A percentile compares a stretch with the other conserved stretches of the same genome.
Conservation (phyloP, 768 basidiomycete genomes). For the Trametes elegans region DNA sequence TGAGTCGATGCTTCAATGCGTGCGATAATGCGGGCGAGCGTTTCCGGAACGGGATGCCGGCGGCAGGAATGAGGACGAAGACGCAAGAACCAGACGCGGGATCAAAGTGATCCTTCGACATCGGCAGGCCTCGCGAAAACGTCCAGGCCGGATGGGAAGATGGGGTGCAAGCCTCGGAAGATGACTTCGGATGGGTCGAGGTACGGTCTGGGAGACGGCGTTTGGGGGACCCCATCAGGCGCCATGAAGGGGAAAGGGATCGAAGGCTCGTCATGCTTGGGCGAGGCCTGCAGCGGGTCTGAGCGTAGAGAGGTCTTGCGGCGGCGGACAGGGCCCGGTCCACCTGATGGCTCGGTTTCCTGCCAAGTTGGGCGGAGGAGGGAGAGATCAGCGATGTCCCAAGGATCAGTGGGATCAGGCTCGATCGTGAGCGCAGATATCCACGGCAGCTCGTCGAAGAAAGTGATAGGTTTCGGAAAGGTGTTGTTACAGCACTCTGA, state of each 20-base stretch:
- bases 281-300: conserved; percentile 38
- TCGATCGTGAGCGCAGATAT: conserved; percentile 54
- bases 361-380: conserved; percentile 38
- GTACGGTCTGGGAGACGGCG: conserved; percentile 12
- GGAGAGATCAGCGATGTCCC: conserved; percentile 67
- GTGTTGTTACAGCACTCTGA: conserved; percentile 40
- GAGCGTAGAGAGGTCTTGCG: conserved; percentile 53
- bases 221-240: conserved; percentile 14
- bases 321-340: conserved; percentile 56
- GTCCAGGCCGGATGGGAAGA: conserved; percentile 16
- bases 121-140: conserved; percentile 13
- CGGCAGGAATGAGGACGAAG: background rate
- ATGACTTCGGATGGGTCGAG: conserved; percentile 17
- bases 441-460: conserved; percentile 70
- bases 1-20: conserved; percentile 10
- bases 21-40: conserved; percentile 7
- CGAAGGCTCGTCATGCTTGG: background rate
- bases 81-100: conserved; percentile 26
- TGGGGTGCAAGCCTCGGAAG: conserved; percentile 22
- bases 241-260: conserved; percentile 9
- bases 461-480: conserved; percentile 28
- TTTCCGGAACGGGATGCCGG: background rate
- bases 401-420: conserved; percentile 39
- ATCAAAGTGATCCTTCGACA: conserved; percentile 12
- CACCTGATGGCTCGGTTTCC: background rate